Evolutionary conservation across 495 filamentous ascomycete species (phyloP).

Genomic region (Trichoderma reesei): DNA sequence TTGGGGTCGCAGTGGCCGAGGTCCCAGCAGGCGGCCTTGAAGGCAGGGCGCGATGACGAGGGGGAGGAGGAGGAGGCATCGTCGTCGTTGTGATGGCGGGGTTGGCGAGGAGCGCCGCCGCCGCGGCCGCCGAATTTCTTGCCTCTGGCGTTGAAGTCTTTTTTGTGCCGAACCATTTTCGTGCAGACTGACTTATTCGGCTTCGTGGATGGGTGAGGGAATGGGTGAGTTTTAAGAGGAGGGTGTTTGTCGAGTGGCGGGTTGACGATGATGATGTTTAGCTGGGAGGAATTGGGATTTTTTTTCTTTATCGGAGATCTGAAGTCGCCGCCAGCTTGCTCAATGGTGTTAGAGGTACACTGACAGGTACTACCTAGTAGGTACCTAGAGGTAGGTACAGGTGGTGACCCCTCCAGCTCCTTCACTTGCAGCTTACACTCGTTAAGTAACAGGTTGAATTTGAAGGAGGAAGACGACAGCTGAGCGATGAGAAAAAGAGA

Average conservation of each 20-base stretch:
- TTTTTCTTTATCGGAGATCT: background rate
- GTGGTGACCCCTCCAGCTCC: no score
- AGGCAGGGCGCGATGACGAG: conserved; percentile 45
- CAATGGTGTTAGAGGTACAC: background rate
- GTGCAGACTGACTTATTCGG: background rate
- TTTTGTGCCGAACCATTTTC: conserved; percentile 86
- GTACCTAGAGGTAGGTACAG: no score
- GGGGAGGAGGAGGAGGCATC: background rate
- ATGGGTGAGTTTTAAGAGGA: background rate
- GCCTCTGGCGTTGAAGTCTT: conserved; percentile 64
- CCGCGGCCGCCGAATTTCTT: conserved; percentile 46
- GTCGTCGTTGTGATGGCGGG: conserved; percentile 17
- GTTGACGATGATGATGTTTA: no score
- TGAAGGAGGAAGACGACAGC: no score
- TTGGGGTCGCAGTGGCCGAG: conserved; percentile 96
- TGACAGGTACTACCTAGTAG: background rate
- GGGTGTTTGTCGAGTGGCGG: background rate
- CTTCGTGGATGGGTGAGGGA: background rate
- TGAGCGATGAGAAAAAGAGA: no score
- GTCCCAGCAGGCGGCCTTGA: conserved; percentile 96
- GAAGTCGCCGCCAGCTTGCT: background rate
- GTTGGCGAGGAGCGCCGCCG: conserved; percentile 31
- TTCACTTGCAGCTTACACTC: no score
- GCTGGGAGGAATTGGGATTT: background rate
- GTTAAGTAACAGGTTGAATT: no score